Conservation (phyloP, 2,329 filamentous ascomycete species). For the Colletotrichum lupini region DNA sequence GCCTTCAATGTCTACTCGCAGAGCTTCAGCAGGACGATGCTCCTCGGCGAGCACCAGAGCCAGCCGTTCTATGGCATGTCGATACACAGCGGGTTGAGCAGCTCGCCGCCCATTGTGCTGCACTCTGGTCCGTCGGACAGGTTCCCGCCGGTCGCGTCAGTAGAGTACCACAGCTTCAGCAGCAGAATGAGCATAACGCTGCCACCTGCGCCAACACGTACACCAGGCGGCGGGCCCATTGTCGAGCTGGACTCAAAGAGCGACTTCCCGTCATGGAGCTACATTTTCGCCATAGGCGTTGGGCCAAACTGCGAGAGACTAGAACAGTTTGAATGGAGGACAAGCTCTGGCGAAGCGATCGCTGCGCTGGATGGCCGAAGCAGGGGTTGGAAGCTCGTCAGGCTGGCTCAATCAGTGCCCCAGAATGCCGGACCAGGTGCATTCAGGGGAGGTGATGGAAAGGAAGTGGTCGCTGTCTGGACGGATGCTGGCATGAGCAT, state of each 20-base stretch:
- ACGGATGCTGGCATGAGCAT: constrained; percentile 45
- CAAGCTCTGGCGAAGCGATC: constrained; percentile 49
- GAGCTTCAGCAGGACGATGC: constrained; percentile 33
- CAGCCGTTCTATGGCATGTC: constrained; percentile 35
- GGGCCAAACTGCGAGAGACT: constrained; percentile 24
- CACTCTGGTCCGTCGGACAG: constrained; percentile 34
- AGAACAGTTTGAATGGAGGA: constrained; percentile 57
- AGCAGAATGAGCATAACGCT: constrained; percentile 27
- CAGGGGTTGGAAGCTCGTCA: constrained; percentile 54
- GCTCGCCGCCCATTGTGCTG: constrained; percentile 34
- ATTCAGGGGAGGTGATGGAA: constrained; percentile 44
- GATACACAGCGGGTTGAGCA: constrained; percentile 27
- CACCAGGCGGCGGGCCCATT: constrained; percentile 23
- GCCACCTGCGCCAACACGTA: constrained; percentile 20
- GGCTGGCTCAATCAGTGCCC: constrained; percentile 41
- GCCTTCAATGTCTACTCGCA: constrained; percentile 36
- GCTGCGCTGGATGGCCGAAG: constrained; percentile 43
- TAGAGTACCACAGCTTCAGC: constrained; percentile 32
- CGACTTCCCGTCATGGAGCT: constrained; percentile 38
- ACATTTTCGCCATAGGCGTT: constrained; percentile 49
- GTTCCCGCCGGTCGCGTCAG: constrained; percentile 31
- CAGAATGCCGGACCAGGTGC: neutral
- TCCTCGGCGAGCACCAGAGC: constrained; percentile 33
- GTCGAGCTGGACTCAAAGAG: constrained; percentile 6
- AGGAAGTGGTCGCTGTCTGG: constrained; percentile 57